phyloP scores from a whole-genome alignment of 345 rosid species.

The Fremontodendron californicum region DNA sequence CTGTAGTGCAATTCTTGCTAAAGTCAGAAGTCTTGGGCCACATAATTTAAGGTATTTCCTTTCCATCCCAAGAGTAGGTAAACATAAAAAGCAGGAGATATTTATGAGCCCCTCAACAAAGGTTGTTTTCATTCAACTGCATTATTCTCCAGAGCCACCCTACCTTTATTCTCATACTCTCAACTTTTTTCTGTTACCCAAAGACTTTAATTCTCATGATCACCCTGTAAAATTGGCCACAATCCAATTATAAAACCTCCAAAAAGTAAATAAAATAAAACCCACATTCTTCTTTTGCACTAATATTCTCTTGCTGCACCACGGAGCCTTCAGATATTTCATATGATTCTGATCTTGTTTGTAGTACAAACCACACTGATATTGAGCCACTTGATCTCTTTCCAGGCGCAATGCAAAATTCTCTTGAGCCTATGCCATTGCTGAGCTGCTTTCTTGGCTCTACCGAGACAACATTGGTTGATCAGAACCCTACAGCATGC shows the following conservation, averaged over 20 bases:
- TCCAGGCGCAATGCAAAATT: slow-evolving; percentile 25
- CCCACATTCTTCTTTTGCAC: slow-evolving; percentile 8
- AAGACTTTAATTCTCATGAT: slow-evolving; percentile 4
- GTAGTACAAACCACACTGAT: slow-evolving; percentile 26
- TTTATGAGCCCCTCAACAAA: slow-evolving; percentile 50
- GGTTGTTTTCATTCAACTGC: slow-evolving; percentile 75
- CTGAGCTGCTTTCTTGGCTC: slow-evolving; percentile 24
- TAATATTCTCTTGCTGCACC: slow-evolving; percentile 9
- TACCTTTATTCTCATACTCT: slow-evolving; percentile 28
- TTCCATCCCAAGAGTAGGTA: slow-evolving; percentile 47
- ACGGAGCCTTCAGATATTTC: slow-evolving; percentile 38
- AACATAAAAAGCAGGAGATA: slow-evolving; percentile 47
- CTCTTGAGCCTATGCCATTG: slow-evolving; percentile 27
- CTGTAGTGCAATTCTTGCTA: slow-evolving; percentile 55
- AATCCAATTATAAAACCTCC: slow-evolving; percentile 29
- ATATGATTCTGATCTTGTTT: slow-evolving; percentile 23
- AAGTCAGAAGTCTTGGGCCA: slow-evolving; percentile 54
- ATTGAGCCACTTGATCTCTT: slow-evolving; percentile 49
- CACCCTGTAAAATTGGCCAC: slow-evolving; percentile 17
- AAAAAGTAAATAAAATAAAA: slow-evolving; percentile 2
- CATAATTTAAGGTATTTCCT: slow-evolving; percentile 54
- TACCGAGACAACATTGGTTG: slow-evolving; percentile 3
- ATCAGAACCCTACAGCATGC: slow-evolving; percentile 24
- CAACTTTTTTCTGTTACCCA: slow-evolving; percentile 24
- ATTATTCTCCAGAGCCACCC: slow-evolving; percentile 69